These are phyloP conservation scores for Populus hybrid DNA, from an alignment of 441 rosid species.

Conservation along the genomic window DNA sequence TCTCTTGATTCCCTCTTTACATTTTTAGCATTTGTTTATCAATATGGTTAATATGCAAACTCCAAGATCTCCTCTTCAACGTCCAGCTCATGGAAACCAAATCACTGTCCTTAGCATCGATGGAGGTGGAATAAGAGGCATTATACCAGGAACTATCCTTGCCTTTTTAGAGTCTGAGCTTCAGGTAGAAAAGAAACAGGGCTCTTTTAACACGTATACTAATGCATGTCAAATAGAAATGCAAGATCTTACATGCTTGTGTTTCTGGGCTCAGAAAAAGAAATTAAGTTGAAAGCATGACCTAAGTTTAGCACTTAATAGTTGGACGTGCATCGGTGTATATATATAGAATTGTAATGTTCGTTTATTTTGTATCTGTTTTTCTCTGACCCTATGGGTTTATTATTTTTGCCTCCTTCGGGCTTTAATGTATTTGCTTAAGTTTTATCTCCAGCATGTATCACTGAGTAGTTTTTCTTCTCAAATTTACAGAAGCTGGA, in stretches of 20 bases:
- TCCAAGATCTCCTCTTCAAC: background rate
- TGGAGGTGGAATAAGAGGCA: slow-evolving; percentile 66
- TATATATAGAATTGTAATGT: background rate
- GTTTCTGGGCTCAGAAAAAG: background rate
- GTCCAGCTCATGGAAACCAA: background rate
- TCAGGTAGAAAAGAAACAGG: background rate
- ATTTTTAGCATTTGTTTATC: background rate
- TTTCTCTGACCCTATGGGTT: no score
- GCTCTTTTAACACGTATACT: background rate
- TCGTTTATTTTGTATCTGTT: no score
- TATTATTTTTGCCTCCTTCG: no score
- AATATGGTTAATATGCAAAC: background rate
- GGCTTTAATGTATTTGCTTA: no score
- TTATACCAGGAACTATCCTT: slow-evolving; percentile 51
- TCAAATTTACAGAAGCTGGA: no score
- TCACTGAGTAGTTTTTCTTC: no score
- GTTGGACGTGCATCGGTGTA: no score
- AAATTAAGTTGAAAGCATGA: background rate
- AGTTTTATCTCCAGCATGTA: no score
- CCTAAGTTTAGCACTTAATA: no score
- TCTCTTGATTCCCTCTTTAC: background rate
- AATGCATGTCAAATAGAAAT: background rate
- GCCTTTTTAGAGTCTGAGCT: slow-evolving; percentile 36
- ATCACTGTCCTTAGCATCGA: slow-evolving; percentile 43
- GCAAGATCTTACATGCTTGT: background rate